Percentiles rank a stretch among this genome's conserved stretches.
phyloP scores from a whole-genome alignment of 2,329 filamentous ascomycete genomes.

The Apiospora saccharicola region DNA sequence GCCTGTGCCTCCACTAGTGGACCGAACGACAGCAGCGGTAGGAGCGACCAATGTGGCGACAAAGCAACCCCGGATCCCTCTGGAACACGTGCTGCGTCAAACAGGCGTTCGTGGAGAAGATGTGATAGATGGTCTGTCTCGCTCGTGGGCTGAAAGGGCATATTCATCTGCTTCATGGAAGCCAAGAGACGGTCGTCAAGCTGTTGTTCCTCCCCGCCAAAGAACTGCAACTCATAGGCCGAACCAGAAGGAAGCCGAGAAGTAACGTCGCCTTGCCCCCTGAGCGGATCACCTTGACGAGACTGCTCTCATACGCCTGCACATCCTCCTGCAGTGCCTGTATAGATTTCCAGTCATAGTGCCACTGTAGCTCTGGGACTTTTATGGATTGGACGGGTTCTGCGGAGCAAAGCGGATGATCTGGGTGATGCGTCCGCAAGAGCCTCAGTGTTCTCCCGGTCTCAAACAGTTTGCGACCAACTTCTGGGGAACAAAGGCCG shows the following conservation, averaged over 20 bases:
- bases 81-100: slow-evolving; percentile 34
- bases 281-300: slow-evolving; percentile 44
- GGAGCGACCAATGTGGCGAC: slow-evolving; percentile 64
- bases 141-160: slow-evolving; percentile 38
- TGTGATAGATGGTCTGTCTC: slow-evolving; percentile 47
- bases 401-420: slow-evolving; percentile 70
- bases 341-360: slow-evolving; percentile 76
- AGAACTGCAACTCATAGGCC: slow-evolving; percentile 51
- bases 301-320: slow-evolving; percentile 55
- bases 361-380: slow-evolving; percentile 70
- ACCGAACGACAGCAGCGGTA: slow-evolving; percentile 76
- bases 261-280: slow-evolving; percentile 18
- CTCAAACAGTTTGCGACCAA: slow-evolving; percentile 78
- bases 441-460: slow-evolving; percentile 79
- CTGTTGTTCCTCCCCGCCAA: slow-evolving; percentile 54
- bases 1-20: slow-evolving; percentile 79
- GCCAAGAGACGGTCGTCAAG: slow-evolving; percentile 57
- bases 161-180: slow-evolving; percentile 57
- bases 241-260: slow-evolving; percentile 23
- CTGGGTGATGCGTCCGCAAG: slow-evolving; percentile 72
- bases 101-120: slow-evolving; percentile 51
- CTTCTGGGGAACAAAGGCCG: slow-evolving; percentile 75
- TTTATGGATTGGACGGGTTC: slow-evolving; percentile 53
- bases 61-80: slow-evolving; percentile 41
- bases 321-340: slow-evolving; percentile 68